Evolutionary conservation across 2,329 filamentous ascomycete genomes (phyloP).

Genomic region (Pestalotiopsis sp.): DNA sequence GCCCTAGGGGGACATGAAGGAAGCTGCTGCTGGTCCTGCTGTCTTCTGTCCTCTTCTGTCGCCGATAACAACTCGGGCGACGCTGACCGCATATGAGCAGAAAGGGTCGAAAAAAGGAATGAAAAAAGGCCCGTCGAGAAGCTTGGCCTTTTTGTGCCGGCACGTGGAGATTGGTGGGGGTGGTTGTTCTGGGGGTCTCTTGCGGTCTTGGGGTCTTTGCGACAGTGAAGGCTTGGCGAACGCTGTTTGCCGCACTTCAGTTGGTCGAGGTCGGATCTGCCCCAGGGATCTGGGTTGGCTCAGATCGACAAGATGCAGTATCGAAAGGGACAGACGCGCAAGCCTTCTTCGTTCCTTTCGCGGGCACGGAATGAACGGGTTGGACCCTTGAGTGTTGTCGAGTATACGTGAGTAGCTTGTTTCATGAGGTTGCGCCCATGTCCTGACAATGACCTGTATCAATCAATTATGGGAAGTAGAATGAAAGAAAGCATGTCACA

Average conservation of each 20-base stretch:
- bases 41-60: neutral
- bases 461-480: neutral
- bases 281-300: neutral
- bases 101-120: neutral
- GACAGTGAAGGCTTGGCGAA: neutral
- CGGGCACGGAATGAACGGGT: neutral
- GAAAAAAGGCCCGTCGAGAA: neutral
- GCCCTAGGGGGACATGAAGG: slow-evolving; percentile 6
- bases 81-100: neutral
- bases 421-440: neutral
- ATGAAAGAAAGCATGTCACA: neutral
- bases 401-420: neutral
- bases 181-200: neutral
- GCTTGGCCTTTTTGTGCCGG: neutral
- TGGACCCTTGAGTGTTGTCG: neutral
- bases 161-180: neutral
- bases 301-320: neutral
- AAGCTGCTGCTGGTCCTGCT: neutral
- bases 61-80: neutral
- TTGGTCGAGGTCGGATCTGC: neutral
- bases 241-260: neutral
- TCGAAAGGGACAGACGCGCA: neutral
- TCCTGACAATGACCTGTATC: neutral
- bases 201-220: neutral
- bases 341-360: neutral